Percentiles rank a stretch among this genome's conserved stretches.
These are phyloP conservation scores for Cytospora piceicola DNA, from an alignment of 2,329 filamentous ascomycete species.

Conservation along the genomic window DNA sequence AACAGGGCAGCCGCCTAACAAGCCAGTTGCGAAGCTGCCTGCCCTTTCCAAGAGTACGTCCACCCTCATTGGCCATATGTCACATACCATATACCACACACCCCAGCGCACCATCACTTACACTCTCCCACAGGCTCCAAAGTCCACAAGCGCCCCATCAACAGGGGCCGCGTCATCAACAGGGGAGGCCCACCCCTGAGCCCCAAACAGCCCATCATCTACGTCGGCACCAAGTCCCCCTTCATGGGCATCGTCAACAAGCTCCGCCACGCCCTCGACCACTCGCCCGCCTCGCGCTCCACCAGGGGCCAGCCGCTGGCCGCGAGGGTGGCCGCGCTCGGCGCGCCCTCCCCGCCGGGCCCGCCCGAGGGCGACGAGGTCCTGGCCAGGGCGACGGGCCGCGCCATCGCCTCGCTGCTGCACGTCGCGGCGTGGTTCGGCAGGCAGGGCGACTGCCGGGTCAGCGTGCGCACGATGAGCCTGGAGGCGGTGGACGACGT, in stretches of 20 bases:
- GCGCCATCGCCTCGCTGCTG: slow-evolving; percentile 66
- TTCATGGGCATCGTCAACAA: slow-evolving; percentile 72
- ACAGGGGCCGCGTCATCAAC: slow-evolving; percentile 41
- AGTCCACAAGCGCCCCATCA: slow-evolving; percentile 54
- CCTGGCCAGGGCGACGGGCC: slow-evolving; percentile 65
- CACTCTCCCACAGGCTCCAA: slow-evolving; percentile 45
- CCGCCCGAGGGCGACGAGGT: slow-evolving; percentile 43
- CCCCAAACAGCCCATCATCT: slow-evolving; percentile 51
- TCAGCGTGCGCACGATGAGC: slow-evolving; percentile 65
- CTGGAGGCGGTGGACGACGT: slow-evolving; percentile 71
- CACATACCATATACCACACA: background rate
- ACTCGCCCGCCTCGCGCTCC: slow-evolving; percentile 49
- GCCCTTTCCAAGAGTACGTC: slow-evolving; percentile 40
- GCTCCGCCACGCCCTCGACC: slow-evolving; percentile 64
- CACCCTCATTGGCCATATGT: too few relatives aligned
- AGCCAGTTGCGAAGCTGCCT: slow-evolving; percentile 41
- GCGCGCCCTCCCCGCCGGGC: slow-evolving; percentile 36
- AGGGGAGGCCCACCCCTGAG: slow-evolving; percentile 15
- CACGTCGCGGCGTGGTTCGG: slow-evolving; percentile 68
- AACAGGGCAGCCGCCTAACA: slow-evolving; percentile 29
- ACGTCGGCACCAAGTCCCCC: slow-evolving; percentile 66
- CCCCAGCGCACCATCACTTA: slow-evolving; percentile 27
- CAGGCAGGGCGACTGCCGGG: slow-evolving; percentile 60
- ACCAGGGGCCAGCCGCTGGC: slow-evolving; percentile 51
- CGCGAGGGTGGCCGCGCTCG: slow-evolving; percentile 50